A percentile compares a stretch with the other conserved stretches of the same genome.
Evolutionary conservation across 2,329 filamentous ascomycete genomes (phyloP).

Genomic region (Aureobasidium subglaciale): DNA sequence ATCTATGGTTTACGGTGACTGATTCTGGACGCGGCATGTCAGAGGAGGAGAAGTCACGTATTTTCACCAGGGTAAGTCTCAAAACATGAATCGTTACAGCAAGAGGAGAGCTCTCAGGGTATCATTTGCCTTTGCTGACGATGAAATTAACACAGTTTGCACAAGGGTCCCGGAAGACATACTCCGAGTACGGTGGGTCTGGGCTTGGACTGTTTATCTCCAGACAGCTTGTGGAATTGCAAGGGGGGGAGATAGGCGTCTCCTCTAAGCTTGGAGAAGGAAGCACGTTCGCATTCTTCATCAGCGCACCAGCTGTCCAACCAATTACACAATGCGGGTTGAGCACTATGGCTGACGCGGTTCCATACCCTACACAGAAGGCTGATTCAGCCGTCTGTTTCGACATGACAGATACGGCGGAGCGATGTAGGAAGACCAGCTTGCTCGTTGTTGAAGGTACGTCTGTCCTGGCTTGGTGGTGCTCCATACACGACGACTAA

Average conservation of each 20-base stretch:
- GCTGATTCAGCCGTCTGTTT: not conserved
- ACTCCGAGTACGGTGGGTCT: slow-evolving; percentile 60
- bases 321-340: not conserved
- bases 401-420: not conserved
- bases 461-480: too few relatives aligned
- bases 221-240: slow-evolving; percentile 58
- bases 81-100: too few relatives aligned
- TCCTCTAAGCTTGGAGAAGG: slow-evolving; percentile 50
- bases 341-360: not conserved
- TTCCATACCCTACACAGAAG: not conserved
- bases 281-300: slow-evolving; percentile 59
- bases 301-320: slow-evolving; percentile 43
- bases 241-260: slow-evolving; percentile 61
- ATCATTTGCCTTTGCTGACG: too few relatives aligned
- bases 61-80: slow-evolving; percentile 50
- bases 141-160: slow-evolving; percentile 45
- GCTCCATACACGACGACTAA: too few relatives aligned
- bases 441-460: slow-evolving; percentile 24
- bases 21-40: slow-evolving; percentile 32
- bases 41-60: slow-evolving; percentile 30
- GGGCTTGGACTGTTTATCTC: slow-evolving; percentile 64
- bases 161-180: slow-evolving; percentile 59
- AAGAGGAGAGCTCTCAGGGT: too few relatives aligned
- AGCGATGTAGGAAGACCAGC: not conserved
- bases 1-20: slow-evolving; percentile 28